phyloP scores from a whole-genome alignment of 148 eudicot genomes.

The Silene uniflora region DNA sequence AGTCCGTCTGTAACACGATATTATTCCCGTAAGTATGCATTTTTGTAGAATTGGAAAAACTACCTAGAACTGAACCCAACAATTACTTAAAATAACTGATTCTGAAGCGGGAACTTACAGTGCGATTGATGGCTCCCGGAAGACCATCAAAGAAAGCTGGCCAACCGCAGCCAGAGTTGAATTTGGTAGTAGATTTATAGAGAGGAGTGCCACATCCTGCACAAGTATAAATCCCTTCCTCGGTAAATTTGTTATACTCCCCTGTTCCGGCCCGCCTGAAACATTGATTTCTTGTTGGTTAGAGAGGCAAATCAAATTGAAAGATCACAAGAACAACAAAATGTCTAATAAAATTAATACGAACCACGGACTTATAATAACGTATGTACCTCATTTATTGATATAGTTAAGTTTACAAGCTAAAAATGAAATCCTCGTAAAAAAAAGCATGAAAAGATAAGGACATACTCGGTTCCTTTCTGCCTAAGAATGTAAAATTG shows the following conservation, averaged over 20 bases:
- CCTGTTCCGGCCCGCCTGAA: slow-evolving; percentile 74
- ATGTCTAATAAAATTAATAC: no score
- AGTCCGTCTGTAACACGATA: slow-evolving; percentile 50
- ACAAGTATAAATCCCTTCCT: slow-evolving; percentile 69
- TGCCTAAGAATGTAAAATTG: slow-evolving; percentile 82
- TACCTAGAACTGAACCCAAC: not conserved
- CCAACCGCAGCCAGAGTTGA: slow-evolving; percentile 96
- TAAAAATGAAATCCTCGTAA: no score
- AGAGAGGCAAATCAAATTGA: not conserved
- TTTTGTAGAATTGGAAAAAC: not conserved
- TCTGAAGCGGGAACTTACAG: slow-evolving; percentile 33
- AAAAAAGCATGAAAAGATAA: not conserved
- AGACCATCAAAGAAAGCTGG: slow-evolving; percentile 87
- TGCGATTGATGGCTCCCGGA: slow-evolving; percentile 79
- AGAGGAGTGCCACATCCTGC: slow-evolving; percentile 92
- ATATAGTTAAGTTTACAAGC: no score
- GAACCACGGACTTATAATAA: no score
- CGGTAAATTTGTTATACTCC: slow-evolving; percentile 59
- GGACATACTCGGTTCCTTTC: slow-evolving; percentile 88
- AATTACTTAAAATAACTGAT: no score
- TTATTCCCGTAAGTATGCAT: not conserved
- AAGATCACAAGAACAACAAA: not conserved
- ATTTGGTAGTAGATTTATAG: slow-evolving; percentile 86
- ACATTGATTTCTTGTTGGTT: not conserved
- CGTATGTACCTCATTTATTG: no score